These are phyloP conservation scores for Clarireedia monteithiana DNA, from an alignment of 2,329 filamentous ascomycete genomes.

Conservation along the genomic window DNA sequence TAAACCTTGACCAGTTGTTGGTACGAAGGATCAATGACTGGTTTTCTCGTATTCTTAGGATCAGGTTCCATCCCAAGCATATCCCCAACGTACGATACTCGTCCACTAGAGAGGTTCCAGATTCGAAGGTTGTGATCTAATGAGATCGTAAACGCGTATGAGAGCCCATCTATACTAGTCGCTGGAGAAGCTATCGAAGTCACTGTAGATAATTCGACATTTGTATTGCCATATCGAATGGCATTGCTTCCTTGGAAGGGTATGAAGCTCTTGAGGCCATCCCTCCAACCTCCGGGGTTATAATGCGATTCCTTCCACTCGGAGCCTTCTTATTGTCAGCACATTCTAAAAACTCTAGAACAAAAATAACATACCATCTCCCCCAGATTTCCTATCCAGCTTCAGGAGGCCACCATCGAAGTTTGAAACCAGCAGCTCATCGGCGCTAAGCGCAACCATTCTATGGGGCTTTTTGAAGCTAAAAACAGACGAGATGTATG, in stretches of 20 bases:
- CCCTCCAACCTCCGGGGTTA: constrained; percentile 64
- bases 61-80: constrained; percentile 61
- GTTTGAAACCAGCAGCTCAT: constrained; percentile 72
- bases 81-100: constrained; percentile 69
- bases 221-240: constrained; percentile 53
- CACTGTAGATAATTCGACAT: constrained; percentile 60
- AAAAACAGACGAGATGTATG: constrained; percentile 65
- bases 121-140: constrained; percentile 83
- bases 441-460: constrained; percentile 63
- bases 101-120: constrained; percentile 81
- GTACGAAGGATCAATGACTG: constrained; percentile 72
- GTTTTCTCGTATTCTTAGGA: constrained; percentile 62
- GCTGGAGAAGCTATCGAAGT: constrained; percentile 51
- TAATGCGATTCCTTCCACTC: constrained; percentile 66
- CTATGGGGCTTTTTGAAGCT: constrained; percentile 72
- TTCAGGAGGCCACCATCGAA: constrained; percentile 70
- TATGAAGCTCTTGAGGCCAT: constrained; percentile 57
- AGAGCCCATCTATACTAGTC: constrained; percentile 37
- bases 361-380: constrained; percentile 35
- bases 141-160: constrained; percentile 70
- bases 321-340: constrained; percentile 20
- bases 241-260: constrained; percentile 58
- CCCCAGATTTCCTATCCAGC: constrained; percentile 52
- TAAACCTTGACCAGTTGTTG: constrained; percentile 69
- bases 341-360: background rate